phyloP scores from a whole-genome alignment of 129 eudicot genomes.

The Arctium lappa region DNA sequence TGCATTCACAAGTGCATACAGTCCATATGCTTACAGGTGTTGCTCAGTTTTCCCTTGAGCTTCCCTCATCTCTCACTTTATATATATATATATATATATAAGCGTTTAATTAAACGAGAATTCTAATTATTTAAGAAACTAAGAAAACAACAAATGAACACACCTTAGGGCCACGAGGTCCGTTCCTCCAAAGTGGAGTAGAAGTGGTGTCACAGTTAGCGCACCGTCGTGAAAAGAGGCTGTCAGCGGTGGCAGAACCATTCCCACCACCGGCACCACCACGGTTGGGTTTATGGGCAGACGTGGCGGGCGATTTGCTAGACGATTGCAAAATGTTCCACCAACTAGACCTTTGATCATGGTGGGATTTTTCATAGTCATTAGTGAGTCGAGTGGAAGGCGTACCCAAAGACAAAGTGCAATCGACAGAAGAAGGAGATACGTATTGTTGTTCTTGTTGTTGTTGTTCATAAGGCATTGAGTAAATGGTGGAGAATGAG shows the following conservation, averaged over 20 bases:
- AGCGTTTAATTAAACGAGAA: no score
- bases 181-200: slow-evolving; percentile 98
- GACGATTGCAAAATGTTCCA: slow-evolving; percentile 71
- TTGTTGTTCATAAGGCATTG: slow-evolving; percentile 45
- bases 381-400: slow-evolving; percentile 61
- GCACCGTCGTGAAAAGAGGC: slow-evolving; percentile 77
- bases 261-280: slow-evolving; percentile 20
- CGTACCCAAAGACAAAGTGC: slow-evolving; percentile 86
- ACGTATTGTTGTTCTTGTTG: background rate
- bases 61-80: no score
- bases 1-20: no score
- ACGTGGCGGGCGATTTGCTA: slow-evolving; percentile 14
- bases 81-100: background rate
- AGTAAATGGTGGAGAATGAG: slow-evolving; percentile 33
- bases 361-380: slow-evolving; percentile 8
- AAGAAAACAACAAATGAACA: background rate
- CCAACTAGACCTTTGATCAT: slow-evolving; percentile 51
- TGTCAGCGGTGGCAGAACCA: slow-evolving; percentile 37
- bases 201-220: slow-evolving; percentile 99
- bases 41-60: no score
- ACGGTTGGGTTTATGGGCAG: slow-evolving; percentile 36
- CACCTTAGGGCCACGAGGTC: slow-evolving; percentile 99
- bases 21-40: no score
- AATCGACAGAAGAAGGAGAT: slow-evolving; percentile 61
- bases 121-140: no score